phyloP scores from a whole-genome alignment of 2,329 filamentous ascomycete species.

The Colletotrichum graminicola region DNA sequence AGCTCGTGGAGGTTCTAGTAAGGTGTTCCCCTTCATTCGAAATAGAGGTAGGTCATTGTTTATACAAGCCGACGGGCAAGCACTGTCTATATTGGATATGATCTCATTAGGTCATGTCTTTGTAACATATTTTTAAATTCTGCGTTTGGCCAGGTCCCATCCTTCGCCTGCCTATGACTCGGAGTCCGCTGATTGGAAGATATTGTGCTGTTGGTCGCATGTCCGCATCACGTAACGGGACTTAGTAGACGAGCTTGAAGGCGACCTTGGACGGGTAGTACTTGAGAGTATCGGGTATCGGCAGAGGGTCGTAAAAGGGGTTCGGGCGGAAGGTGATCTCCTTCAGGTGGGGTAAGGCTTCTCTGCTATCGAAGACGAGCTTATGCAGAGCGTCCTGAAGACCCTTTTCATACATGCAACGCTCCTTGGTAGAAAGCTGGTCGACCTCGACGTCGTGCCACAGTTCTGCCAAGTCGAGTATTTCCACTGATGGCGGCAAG shows the following conservation, averaged over 20 bases:
- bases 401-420: slow-evolving; percentile 46
- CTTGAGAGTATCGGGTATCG: slow-evolving; percentile 29
- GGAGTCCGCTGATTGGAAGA: background rate
- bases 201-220: background rate
- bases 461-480: slow-evolving; percentile 37
- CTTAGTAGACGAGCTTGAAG: slow-evolving; percentile 37
- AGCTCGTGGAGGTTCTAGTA: slow-evolving; percentile 21
- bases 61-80: background rate
- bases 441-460: slow-evolving; percentile 37
- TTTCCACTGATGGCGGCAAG: slow-evolving; percentile 14
- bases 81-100: background rate
- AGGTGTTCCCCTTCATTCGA: background rate
- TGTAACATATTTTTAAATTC: background rate
- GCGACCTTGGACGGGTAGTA: slow-evolving; percentile 10
- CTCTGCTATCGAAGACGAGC: slow-evolving; percentile 47
- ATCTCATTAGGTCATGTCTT: slow-evolving; percentile 6
- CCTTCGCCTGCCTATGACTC: background rate
- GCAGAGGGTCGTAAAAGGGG: slow-evolving; percentile 34
- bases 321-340: slow-evolving; percentile 38
- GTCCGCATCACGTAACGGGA: rapidly evolving
- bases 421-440: slow-evolving; percentile 20
- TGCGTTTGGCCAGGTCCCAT: background rate
- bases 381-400: slow-evolving; percentile 50
- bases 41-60: background rate
- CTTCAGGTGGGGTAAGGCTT: slow-evolving; percentile 23